Base-by-base conservation (phyloP, 768 basidiomycete genomes). In the Amanita thiersii region DNA sequence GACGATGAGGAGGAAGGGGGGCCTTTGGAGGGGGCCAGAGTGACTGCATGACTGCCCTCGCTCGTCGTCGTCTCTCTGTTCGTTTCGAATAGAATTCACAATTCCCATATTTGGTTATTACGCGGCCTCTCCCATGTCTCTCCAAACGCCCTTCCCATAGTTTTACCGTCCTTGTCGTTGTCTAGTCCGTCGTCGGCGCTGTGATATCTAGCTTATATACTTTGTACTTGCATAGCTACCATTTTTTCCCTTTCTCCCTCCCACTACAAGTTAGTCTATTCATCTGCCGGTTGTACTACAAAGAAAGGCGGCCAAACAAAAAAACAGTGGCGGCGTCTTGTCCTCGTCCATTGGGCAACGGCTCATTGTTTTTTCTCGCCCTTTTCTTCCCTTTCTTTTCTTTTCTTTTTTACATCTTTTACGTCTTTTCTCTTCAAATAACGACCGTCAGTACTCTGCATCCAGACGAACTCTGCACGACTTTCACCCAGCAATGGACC, bases 1-100 rank as follows among this genome's bases (percentile, higher is more conserved):
- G 76, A 9, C 84, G 71, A 50, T 84, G 73, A 3, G 88, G 86
- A 2, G 86, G 60, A 5, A 90, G 64, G 3, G 87, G 88, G 17
- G 81, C 58, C 52, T 75, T 81, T 44, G 84, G 85, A 4, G 75
- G 76, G 3, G 64, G 65, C 83, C 84, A 83, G 57, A 66, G 49
- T 40, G 62, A n/a, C 29, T 32, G 40, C 40, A 41, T 41, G 33
- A 7, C 19, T 9, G 29, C 14, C 9, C 14, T 30, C 29, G 29
- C 14, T n/a, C n/a, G n/a, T n/a, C n/a, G n/a, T n/a, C n/a, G n/a
- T n/a, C n/a, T n/a, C n/a, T n/a, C n/a, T n/a, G n/a, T n/a, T n/a
- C n/a, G n/a, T n/a, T n/a, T n/a, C n/a, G n/a, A n/a, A n/a, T n/a
- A n/a, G n/a, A n/a, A n/a, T n/a, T n/a, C n/a, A n/a, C n/a, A n/a